These are phyloP conservation scores for Rhynchospora breviuscula DNA, from an alignment of 176 grass and related monocot genomes.

Conservation along the genomic window DNA sequence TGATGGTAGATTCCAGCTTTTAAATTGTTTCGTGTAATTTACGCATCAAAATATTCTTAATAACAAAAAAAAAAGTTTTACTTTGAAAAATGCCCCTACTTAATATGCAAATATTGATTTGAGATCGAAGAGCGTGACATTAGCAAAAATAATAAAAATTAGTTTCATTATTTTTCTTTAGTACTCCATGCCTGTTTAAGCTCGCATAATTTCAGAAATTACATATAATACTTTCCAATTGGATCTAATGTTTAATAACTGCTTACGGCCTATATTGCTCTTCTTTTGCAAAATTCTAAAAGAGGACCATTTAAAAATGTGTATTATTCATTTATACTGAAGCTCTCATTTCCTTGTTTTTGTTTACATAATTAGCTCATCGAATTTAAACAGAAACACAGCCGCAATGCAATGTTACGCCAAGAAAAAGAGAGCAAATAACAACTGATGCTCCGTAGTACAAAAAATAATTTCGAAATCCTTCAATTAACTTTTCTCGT, in stretches of 20 bases:
- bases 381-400: background rate
- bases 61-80: no score
- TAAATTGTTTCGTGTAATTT: no score
- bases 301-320: background rate
- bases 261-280: no score
- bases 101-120: no score
- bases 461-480: conserved; percentile 8
- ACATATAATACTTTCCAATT: background rate
- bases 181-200: no score
- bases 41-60: no score
- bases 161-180: no score
- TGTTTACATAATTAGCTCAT: background rate
- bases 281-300: no score
- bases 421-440: background rate
- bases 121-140: no score
- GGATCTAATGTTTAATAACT: background rate
- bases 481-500: background rate
- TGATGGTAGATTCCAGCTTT: no score
- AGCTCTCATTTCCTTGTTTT: conserved; percentile 3
- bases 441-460: background rate
- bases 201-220: background rate
- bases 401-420: conserved; percentile 1
- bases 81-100: no score
- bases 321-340: background rate
- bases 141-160: no score